Base-by-base conservation (phyloP, 108 stramenopile species). In the Nitzschia putrida region DNA sequence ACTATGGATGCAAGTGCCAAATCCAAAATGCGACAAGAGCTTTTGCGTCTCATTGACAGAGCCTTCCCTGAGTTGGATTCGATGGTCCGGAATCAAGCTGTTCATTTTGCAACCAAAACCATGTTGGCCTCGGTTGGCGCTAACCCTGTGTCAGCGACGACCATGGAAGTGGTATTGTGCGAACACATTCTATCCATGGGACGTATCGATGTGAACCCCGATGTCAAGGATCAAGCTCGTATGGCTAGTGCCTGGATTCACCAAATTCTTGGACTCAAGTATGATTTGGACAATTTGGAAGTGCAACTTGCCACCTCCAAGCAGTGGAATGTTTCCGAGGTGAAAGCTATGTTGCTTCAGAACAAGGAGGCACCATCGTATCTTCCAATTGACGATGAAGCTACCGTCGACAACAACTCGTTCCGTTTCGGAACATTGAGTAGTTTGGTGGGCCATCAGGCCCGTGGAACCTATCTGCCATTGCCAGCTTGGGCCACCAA, bases 181-280 rank as follows among this genome's bases (percentile, higher is more conserved):
- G 90, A 96, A 57, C 95, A 95, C 57, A 89, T 99, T 57, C 73
- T 99, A 56, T 89, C 98, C 18, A 80, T 99, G 83, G 96, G 92
- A 22, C 83, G 95, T 18, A 79, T 93, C 49, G 99, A 99, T 77
- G 77, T 89, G 9, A 64, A 90, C 49, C 90, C 88, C 47, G 97
- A 99, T 82, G 90, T 98, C 8, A 86, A 98, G 22, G 99, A 99
- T 72, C 78, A 96, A 59, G 97, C 97, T 0, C 78, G 99, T 37
- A 85, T 95, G 61, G 88, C 97, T 69, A 91, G 91, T 41, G 75
- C 79, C 26, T 18, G 98, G 20, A 61, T 99, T 26, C 92, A 85
- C 18, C 22, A 71, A 68, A 69, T 80, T 44, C 57, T 82, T 72
- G 82, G 85, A 25, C 70, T 89, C 29, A 68, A 77, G 57, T 45